Conservation (phyloP, 495 filamentous ascomycete species). For the Eremomyces bilateralis region DNA sequence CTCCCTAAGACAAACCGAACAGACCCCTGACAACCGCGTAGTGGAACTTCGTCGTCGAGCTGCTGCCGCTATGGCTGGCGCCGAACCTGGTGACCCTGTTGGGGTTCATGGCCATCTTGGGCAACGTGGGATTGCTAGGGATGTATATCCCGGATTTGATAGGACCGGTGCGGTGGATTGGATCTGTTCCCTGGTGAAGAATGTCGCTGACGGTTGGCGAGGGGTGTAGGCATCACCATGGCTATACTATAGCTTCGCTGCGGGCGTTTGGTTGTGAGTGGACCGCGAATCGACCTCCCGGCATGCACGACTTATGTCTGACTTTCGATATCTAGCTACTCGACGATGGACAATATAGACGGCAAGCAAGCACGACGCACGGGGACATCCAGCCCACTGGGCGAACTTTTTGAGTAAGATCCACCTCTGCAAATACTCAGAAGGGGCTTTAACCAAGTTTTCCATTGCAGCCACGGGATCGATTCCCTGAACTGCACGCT, state of each 20-base stretch:
- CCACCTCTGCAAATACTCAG: not conserved
- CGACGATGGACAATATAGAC: constrained; percentile 95
- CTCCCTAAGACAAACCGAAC: constrained; percentile 4
- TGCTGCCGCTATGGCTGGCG: constrained; percentile 86
- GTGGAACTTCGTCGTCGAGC: constrained; percentile 94
- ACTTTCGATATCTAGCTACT: constrained; percentile 36
- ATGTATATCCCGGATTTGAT: constrained; percentile 78
- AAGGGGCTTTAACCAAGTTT: constrained; percentile 15
- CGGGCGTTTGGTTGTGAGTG: constrained; percentile 77
- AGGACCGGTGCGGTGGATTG: too few species aligned
- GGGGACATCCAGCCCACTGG: constrained; percentile 81
- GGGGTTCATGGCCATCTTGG: constrained; percentile 84
- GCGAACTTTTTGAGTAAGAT: constrained; percentile 80
- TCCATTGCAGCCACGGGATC: constrained; percentile 56
- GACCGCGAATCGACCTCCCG: too few species aligned
- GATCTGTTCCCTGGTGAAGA: constrained; percentile 17
- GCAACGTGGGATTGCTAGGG: constrained; percentile 59
- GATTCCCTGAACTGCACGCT: constrained; percentile 94
- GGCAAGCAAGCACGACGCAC: constrained; percentile 93
- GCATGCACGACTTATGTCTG: not conserved
- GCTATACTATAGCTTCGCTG: constrained; percentile 86
- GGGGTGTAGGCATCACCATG: constrained; percentile 68
- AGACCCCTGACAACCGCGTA: constrained; percentile 16
- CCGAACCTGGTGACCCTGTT: constrained; percentile 94
- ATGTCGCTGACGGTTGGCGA: constrained; percentile 14